Percentiles rank a stretch among this genome's conserved stretches.
These are phyloP conservation scores for Fusarium agapanthi DNA, from an alignment of 2,329 filamentous ascomycete species.

Conservation along the genomic window DNA sequence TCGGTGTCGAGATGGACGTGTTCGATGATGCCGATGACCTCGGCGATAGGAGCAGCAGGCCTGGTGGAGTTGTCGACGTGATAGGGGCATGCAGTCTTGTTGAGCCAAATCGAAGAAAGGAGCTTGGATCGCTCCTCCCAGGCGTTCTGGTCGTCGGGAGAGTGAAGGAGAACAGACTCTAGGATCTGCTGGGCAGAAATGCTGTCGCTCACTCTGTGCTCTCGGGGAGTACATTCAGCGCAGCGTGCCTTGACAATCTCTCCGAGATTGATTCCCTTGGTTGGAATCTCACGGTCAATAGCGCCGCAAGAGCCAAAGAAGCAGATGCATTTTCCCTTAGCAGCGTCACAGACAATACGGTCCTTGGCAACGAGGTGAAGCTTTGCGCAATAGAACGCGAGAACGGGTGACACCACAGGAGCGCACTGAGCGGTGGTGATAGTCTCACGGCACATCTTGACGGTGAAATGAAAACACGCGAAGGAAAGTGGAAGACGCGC, in stretches of 20 bases:
- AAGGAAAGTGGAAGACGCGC: not conserved
- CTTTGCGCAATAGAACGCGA: constrained; percentile 34
- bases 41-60: too few relatives aligned
- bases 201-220: constrained; percentile 24
- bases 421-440: constrained; percentile 39
- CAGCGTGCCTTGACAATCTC: constrained; percentile 24
- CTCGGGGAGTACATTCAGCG: constrained; percentile 18
- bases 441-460: constrained; percentile 37
- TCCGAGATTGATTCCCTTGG: constrained; percentile 2
- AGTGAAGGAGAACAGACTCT: constrained; percentile 26
- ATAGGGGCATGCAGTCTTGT: constrained; percentile 9
- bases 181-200: constrained; percentile 14
- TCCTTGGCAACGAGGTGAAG: constrained; percentile 36
- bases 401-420: not conserved
- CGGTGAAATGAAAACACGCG: not conserved
- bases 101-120: constrained; percentile 15
- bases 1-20: not conserved
- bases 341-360: constrained; percentile 17
- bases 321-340: constrained; percentile 30
- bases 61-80: not conserved
- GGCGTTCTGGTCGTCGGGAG: not conserved
- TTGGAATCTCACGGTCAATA: not conserved
- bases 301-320: constrained; percentile 40
- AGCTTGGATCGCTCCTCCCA: not conserved
- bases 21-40: not conserved